Evolutionary conservation across 106 monocot genomes (phyloP), one percentile per base, ranked within the genome.

Genomic region (Acanthochlamys bracteata): DNA sequence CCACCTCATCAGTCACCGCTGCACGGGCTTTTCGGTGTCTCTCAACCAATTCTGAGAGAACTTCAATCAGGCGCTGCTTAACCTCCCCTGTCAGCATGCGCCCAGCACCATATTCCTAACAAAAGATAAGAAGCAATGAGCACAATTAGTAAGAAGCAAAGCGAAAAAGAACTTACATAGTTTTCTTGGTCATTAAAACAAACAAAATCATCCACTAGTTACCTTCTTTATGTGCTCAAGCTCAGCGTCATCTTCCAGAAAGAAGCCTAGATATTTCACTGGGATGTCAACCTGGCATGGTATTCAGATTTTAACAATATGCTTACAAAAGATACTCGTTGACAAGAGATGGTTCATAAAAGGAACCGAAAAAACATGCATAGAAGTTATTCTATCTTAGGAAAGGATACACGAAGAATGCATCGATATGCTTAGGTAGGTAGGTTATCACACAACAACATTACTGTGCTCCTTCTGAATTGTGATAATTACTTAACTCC

Each of bases 231-330:
- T 96, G 71, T 76, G 77, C 64, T 80, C 84, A 25, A 96, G 78
- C 62, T 96, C 90, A 17, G 40, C 78, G 60, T 96, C 95, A 62
- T 96, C 95, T 51, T 96, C 90, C 67, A 96, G 90, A 74, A 96
- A 96, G 82, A 96, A 96, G 63, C 78, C 62, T 13, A 96, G 82
- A 69, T 96, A 96, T 69, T 96, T 96, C 62, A 91, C 43, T 13
- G 90, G 80, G 59, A 96, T 89, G 79, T 96, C 95, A 26, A 96
- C 95, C 95, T 96, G 63, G 49, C 15, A 49, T 14, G 33, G 9
- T 49, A 17, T 10, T 49, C 49, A 49, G 12, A 49, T 14, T 12
- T 33, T 33, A 33, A 3, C 33, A 33, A 33, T 33, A 33, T 33
- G 33, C 33, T 33, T 33, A 33, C 33, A 33, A 33, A 33, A 33